Evolutionary conservation across 306 rosid species (phyloP).

Genomic region (Castanea sativa): DNA sequence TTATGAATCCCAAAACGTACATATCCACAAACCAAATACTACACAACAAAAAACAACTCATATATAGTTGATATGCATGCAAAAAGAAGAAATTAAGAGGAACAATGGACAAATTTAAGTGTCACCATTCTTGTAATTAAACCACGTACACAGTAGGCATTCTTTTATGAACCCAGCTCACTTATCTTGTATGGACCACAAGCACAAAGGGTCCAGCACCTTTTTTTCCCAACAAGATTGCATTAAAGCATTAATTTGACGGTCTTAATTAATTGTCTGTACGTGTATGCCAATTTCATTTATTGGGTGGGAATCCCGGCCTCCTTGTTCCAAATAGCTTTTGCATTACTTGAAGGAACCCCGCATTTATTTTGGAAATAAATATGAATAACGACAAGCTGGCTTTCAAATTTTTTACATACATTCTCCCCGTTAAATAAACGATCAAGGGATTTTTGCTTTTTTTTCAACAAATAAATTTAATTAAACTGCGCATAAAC

Average conservation of each 20-base stretch:
- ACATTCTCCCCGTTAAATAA: not conserved
- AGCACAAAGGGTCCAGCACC: conserved; percentile 22
- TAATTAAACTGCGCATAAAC: no score
- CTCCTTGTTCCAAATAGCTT: not conserved
- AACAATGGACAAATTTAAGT: conserved; percentile 22
- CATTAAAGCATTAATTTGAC: not conserved
- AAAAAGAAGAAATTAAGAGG: conserved; percentile 1
- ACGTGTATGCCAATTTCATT: not conserved
- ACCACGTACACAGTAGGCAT: not conserved
- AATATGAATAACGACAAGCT: not conserved
- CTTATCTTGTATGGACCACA: conserved; percentile 18
- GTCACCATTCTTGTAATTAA: conserved; percentile 25
- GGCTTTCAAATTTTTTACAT: not conserved
- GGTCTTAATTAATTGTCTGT: not conserved
- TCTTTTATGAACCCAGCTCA: conserved; percentile 29
- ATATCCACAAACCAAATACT: conserved; percentile 17
- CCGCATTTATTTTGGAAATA: not conserved
- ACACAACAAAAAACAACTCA: conserved; percentile 29
- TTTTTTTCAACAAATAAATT: no score
- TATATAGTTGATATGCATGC: conserved; percentile 21
- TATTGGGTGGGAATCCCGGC: not conserved
- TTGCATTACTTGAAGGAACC: not conserved
- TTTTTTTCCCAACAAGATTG: not conserved
- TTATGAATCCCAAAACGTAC: conserved; percentile 27
- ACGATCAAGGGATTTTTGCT: no score